Base-by-base conservation (phyloP, 2,329 filamentous ascomycete species). In the Cadophora malorum region DNA sequence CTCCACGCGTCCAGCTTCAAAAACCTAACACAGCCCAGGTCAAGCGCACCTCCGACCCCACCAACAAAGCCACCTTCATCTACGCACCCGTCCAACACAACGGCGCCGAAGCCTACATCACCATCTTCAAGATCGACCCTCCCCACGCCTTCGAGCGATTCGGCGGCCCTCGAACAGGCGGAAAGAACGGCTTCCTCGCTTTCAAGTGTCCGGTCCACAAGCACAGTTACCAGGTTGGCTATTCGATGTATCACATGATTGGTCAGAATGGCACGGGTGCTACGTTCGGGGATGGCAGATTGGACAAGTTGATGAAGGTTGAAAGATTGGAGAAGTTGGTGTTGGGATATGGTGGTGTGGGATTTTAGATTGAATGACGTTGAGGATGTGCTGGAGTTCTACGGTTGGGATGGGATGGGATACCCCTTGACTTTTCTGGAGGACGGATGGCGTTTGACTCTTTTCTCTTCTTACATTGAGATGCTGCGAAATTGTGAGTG, bases 281-380 rank as follows among this genome's bases (percentile, higher is more conserved):
- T 8, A 59, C 63, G 2, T 58, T 33, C 9, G 53, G 53, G 16
- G 63, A 65, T 28, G 33, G n/a, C 0, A 23, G 63, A 16, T 28
- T 65, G 19, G 63, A 62, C 14, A 50, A 31, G 25, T 12, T 62
- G 38, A 23, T 50, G 41, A 62, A 62, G 41, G 45, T 62, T 16
- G 8, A 14, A 5, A 23, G 21, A 14, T 16, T 59, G 56, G 35
- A 59, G 35, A 38, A n/a, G 16, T 23, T 58, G 33, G 31, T 38
- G 19, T 14, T 58, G 55, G 55, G 55, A 23, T 59, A 59, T 59
- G 35, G 56, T 41, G 56, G 35, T 1, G 16, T 31, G 31, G 55
- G 55, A 23, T 58, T 31, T 31, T 58, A 23, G 9, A 56, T 35
- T n/a, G 55, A 16, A 28, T 28, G 31, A 10, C 1, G 8, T 38